Conservation (phyloP, 1,139 yeast genomes). For the Saccharomyces hybrid region DNA sequence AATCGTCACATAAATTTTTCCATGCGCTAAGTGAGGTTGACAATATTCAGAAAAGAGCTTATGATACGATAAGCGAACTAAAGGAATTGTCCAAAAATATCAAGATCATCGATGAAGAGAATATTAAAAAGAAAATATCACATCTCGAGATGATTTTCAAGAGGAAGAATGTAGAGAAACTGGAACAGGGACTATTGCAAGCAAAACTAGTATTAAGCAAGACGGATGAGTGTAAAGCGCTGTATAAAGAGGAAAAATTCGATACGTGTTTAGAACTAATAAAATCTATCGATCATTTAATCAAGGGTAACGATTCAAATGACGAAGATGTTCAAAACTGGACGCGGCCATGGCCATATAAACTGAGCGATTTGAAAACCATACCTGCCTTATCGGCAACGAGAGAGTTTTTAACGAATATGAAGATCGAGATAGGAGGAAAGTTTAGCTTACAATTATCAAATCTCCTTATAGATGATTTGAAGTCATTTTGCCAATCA, state of each 20-base stretch:
- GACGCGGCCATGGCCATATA: conserved; percentile 43
- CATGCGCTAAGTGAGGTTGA: conserved; percentile 69
- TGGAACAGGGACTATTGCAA: conserved; percentile 62
- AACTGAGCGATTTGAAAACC: conserved; percentile 43
- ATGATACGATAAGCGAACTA: conserved; percentile 44
- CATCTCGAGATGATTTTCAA: conserved; percentile 46
- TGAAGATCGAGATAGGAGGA: conserved; percentile 57
- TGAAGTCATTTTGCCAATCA: conserved; percentile 48
- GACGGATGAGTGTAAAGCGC: conserved; percentile 47
- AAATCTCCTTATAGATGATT: conserved; percentile 50
- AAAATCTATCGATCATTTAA: conserved; percentile 48
- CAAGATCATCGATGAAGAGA: conserved; percentile 39
- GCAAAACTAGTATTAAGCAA: conserved; percentile 43
- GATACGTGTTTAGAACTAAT: conserved; percentile 47
- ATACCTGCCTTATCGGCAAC: conserved; percentile 54
- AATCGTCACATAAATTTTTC: conserved; percentile 77
- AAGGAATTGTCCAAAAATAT: conserved; percentile 40
- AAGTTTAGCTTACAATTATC: conserved; percentile 54
- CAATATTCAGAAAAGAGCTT: conserved; percentile 51
- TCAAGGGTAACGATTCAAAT: conserved; percentile 43
- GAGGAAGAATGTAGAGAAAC: conserved; percentile 50
- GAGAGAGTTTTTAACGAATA: conserved; percentile 43
- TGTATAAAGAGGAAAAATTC: conserved; percentile 39
- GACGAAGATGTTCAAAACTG: conserved; percentile 31
- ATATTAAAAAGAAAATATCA: conserved; percentile 46